phyloP scores from a whole-genome alignment of 169 alveolate genomes.

The Theileria luwenshuni region DNA sequence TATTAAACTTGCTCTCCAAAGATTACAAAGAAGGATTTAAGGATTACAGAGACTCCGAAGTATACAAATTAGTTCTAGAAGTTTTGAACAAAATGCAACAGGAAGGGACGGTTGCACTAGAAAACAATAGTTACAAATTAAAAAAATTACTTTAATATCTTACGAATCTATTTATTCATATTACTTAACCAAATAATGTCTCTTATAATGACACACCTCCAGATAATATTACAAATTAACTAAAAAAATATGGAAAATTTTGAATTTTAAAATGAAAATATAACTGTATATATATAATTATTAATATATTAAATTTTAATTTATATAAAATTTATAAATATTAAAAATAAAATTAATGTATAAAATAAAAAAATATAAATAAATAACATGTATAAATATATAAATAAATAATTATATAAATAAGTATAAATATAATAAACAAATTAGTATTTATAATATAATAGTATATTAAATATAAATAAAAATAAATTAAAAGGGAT shows the following conservation, averaged over 20 bases:
- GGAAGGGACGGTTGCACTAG: slow-evolving; percentile 9
- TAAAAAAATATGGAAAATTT: too few relatives aligned
- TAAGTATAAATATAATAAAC: not conserved
- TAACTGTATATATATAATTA: too few relatives aligned
- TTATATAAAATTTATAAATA: not conserved
- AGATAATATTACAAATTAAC: too few relatives aligned
- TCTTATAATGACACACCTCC: too few relatives aligned
- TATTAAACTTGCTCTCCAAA: not conserved
- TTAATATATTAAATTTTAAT: too few relatives aligned
- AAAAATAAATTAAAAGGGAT: not conserved
- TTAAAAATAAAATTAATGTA: not conserved
- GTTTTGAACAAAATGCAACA: slow-evolving; percentile 13
- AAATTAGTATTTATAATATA: not conserved
- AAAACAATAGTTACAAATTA: slow-evolving; percentile 3
- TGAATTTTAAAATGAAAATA: too few relatives aligned
- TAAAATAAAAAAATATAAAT: not conserved
- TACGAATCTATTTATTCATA: too few relatives aligned
- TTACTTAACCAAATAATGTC: too few relatives aligned
- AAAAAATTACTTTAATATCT: not conserved
- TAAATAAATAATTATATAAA: not conserved
- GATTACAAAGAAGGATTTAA: not conserved
- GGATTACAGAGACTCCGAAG: slow-evolving; percentile 5
- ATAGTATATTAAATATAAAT: not conserved
- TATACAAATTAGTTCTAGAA: slow-evolving; percentile 1
- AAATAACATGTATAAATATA: not conserved